Evolutionary conservation across 1,284 basidiomycete species (phyloP), one percentile per base, ranked within the genome.

Genomic region (Leccinum subrobustum): DNA sequence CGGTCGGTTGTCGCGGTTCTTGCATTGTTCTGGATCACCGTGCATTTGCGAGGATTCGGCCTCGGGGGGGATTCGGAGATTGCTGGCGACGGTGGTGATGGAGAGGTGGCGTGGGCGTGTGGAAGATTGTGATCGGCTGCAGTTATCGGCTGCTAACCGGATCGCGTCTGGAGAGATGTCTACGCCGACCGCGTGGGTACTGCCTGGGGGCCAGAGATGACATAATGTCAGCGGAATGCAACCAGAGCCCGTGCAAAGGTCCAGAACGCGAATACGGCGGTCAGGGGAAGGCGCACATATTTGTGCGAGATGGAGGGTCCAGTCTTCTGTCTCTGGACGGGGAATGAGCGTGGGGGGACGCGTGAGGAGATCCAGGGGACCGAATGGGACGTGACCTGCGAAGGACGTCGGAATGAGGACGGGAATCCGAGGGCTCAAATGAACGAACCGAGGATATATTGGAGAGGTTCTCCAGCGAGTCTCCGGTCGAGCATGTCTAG

Each of bases 321-420:
- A 91, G 71, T 93, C 77, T 67, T 96, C 95, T 1, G 95, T 98
- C 75, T 98, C 95, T 48, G 94, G 91, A 6, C 95, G 88, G 3
- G 95, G 95, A 52, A 97, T 97, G 62, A 97, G 85, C 5, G 88
- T 86, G 1, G 95, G 95, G 2, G 88, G 77, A 25, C 90, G 85
- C 4, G 83, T 79, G 57, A 85, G 77, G 64, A 96, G 81, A 63
- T 84, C 81, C 53, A 96, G 82, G 2, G 88, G 85, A 4, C 93
- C 93, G 76, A 98, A 97, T 2, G 95, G 94, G 67, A 94, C 91
- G 44, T 85, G 86, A 16, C 94, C 94, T 95, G 69, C 53, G 25
- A n/a, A 23, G 37, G 14, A 57, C 29, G 18, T 56, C 2, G 64
- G 39, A 53, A 59, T 44, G 52, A 64, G 60, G 33, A 59, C 64